phyloP scores from a whole-genome alignment of 306 rosid species.

The Abrus pulchellus region DNA sequence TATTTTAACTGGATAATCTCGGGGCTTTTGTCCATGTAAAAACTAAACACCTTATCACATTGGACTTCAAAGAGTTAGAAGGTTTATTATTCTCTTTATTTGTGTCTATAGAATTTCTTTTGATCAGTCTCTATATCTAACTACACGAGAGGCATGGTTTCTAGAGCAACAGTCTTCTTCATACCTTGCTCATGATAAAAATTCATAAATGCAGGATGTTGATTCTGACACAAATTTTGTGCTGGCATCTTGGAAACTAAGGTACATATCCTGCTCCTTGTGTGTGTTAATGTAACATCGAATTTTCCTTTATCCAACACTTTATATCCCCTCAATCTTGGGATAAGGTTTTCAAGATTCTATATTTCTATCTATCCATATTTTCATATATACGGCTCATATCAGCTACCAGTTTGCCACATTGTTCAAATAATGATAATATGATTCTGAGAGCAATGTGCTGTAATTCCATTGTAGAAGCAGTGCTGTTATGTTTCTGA shows the following conservation, averaged over 20 bases:
- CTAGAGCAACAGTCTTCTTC: conserved; percentile 28
- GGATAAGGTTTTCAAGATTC: not conserved
- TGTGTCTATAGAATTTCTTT: conserved; percentile 13
- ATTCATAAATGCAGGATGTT: conserved; percentile 60
- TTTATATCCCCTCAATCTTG: conserved; percentile 9
- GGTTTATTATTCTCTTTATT: not conserved
- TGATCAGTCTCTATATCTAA: conserved; percentile 31
- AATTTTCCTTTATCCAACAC: not conserved
- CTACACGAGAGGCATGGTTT: not conserved
- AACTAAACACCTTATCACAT: not conserved
- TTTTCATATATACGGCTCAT: not conserved
- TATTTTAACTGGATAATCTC: conserved; percentile 3
- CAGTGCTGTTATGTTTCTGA: conserved; percentile 25
- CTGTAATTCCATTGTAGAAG: not conserved
- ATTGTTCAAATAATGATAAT: conserved; percentile 10
- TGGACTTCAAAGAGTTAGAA: not conserved
- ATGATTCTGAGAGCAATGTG: conserved; percentile 21
- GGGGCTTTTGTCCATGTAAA: conserved; percentile 2
- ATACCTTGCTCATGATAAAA: conserved; percentile 31
- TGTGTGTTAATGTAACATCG: conserved; percentile 13
- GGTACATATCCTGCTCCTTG: conserved; percentile 60
- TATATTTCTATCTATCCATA: not conserved
- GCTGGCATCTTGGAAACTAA: conserved; percentile 83
- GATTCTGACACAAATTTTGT: conserved; percentile 61
- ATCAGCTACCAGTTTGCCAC: conserved; percentile 5